phyloP scores from a whole-genome alignment of 306 rosid genomes.

The Dalbergia cochinchinensis region DNA sequence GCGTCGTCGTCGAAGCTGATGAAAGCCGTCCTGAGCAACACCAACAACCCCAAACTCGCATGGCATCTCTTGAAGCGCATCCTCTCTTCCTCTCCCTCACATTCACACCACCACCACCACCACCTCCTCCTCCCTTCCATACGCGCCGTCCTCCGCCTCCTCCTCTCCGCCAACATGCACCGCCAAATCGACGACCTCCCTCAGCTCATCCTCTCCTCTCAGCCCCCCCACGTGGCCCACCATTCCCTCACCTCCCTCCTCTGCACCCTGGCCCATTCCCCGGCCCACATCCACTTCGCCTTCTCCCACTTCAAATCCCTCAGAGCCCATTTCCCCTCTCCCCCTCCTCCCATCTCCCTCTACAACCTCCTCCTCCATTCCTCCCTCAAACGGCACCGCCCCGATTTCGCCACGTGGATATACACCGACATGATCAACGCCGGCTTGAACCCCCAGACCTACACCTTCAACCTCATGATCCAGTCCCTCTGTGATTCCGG shows the following conservation, averaged over 20 bases:
- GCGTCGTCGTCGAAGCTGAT: slow-evolving; percentile 33
- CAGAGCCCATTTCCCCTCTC: slow-evolving; percentile 61
- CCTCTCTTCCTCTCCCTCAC: slow-evolving; percentile 47
- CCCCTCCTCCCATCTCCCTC: slow-evolving; percentile 57
- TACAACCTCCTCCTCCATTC: slow-evolving; percentile 75
- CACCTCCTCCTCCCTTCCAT: neutral
- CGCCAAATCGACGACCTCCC: slow-evolving; percentile 64
- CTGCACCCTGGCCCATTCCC: slow-evolving; percentile 51
- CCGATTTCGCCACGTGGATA: slow-evolving; percentile 64
- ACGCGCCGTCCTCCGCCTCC: slow-evolving; percentile 52
- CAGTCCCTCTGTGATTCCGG: slow-evolving; percentile 64
- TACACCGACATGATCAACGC: slow-evolving; percentile 79
- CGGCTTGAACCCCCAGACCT: slow-evolving; percentile 71
- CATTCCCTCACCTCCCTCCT: slow-evolving; percentile 59
- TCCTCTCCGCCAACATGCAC: slow-evolving; percentile 65
- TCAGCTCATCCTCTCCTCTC: slow-evolving; percentile 54
- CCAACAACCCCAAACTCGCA: slow-evolving; percentile 74
- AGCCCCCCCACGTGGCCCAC: slow-evolving; percentile 56
- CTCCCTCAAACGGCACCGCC: slow-evolving; percentile 50
- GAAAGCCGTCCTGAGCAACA: slow-evolving; percentile 62
- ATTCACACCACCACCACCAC: neutral
- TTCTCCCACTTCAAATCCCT: slow-evolving; percentile 71
- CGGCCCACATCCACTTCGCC: slow-evolving; percentile 59
- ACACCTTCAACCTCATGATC: slow-evolving; percentile 79
- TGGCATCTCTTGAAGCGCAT: slow-evolving; percentile 82